Base-by-base conservation (phyloP, 371 early-diverging fungal species). In the Cokeromyces recurvatus region DNA sequence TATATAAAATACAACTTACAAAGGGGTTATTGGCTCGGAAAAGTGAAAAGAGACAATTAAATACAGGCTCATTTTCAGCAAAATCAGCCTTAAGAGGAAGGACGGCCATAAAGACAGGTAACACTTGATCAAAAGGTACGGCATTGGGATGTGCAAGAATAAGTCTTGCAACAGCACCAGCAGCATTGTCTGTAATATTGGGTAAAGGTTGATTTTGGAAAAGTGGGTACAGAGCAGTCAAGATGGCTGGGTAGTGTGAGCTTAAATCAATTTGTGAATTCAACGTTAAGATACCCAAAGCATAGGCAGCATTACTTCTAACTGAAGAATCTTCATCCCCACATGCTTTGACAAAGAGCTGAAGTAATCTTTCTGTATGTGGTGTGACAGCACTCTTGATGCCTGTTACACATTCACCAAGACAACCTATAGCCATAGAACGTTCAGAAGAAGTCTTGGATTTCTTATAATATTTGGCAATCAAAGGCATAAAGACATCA, bases 181-280 rank as follows among this genome's bases (percentile, higher is more conserved):
- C 84, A 22, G 95, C 95, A 61, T 95, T 95, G 67, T 95, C 95
- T 16, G 79, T 77, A 12, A 76, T 73, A 57, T 90, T 90, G 37
- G 74, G 77, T 16, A 81, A 46, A 37, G 79, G 57, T 61, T 82
- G 78, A 16, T 66, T 57, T 22, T 73, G 66, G 70, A 92, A 86
- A 54, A 91, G 65, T 45, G 91, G 87, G 38, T 81, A 77, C 53
- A 94, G 64, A 29, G 78, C 78, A 27, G 77, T 77, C 47, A 94
- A 72, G 23, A 94, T 74, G 34, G 67, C 61, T 34, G 74, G 70
- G 66, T 90, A 90, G 57, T 90, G 84, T 20, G 75, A 71, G 43
- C 78, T 73, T 31, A 86, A 68, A 48, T 94, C 89, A 0, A 81
- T 62, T 25, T 81, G 82, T 4, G 88, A 82, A 51, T 86, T 58